These are phyloP conservation scores for Aspergillus sp. DNA, from an alignment of 2,329 filamentous ascomycete species.

Conservation along the genomic window DNA sequence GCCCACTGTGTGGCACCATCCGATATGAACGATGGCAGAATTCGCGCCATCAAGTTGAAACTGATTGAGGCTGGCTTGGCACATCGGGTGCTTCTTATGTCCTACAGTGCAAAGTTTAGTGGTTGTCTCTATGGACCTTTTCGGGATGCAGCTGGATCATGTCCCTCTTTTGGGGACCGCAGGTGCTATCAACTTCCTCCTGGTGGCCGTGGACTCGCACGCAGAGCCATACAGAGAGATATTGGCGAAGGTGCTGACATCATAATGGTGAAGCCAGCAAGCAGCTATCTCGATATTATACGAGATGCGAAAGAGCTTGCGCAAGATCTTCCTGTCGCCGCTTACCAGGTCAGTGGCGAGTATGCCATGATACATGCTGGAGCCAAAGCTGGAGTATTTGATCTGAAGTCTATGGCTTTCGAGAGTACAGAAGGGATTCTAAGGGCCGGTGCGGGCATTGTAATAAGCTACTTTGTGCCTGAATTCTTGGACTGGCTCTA, in stretches of 20 bases:
- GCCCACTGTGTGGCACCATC: slow-evolving; percentile 96
- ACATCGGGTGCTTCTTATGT: slow-evolving; percentile 92
- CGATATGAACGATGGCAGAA: slow-evolving; percentile 98
- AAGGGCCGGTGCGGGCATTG: slow-evolving; percentile 87
- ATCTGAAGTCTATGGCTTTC: slow-evolving; percentile 91
- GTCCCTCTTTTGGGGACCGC: slow-evolving; percentile 89
- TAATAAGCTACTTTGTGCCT: slow-evolving; percentile 93
- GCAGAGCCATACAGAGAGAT: slow-evolving; percentile 86
- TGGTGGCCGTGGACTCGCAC: slow-evolving; percentile 86
- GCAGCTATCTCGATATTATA: slow-evolving; percentile 96
- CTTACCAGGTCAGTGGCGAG: slow-evolving; percentile 96
- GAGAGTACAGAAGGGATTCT: slow-evolving; percentile 94
- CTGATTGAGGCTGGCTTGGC: slow-evolving; percentile 93
- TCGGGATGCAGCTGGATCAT: slow-evolving; percentile 90
- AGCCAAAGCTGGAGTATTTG: slow-evolving; percentile 95
- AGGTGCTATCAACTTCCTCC: slow-evolving; percentile 96
- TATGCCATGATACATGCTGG: slow-evolving; percentile 97
- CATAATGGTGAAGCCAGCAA: slow-evolving; percentile 98
- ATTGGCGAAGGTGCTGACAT: slow-evolving; percentile 94
- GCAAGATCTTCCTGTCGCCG: slow-evolving; percentile 87
- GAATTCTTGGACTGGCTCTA: slow-evolving; percentile 69
- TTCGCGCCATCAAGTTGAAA: slow-evolving; percentile 97
- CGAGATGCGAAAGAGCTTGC: slow-evolving; percentile 95
- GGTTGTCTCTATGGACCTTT: slow-evolving; percentile 97
- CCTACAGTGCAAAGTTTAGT: slow-evolving; percentile 96